Evolutionary conservation across 768 basidiomycete species (phyloP), one percentile per base, ranked within the genome.

Genomic region (Pholiota molesta): DNA sequence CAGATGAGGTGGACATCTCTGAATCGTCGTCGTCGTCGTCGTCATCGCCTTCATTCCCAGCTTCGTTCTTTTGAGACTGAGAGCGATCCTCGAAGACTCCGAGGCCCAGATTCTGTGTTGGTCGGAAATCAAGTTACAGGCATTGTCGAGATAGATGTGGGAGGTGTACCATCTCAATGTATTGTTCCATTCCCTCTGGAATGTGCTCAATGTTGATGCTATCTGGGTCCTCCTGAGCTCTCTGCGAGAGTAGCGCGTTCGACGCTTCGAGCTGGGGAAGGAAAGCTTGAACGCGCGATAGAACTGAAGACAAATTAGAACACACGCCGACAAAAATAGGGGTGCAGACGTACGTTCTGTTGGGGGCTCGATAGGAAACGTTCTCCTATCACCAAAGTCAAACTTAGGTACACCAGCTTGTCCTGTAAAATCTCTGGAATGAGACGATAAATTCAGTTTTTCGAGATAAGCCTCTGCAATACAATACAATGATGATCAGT

Each of bases 141-240:
- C 11, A 28, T 56, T 11, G 37, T 45, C 55, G 53, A 51, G 21
- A 60, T 21, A 47, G 55, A 49, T 47, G 28, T 33, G 5, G 31
- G 39, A 52, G 19, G 68, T 75, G 54, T 65, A 86, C 88, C 87
- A 90, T 90, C 71, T 90, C 83, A 65, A 91, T 87, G 69, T 88
- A 84, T 61, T 73, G 79, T 1, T 77, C 78, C 55, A 76, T 78
- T n/a, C 75, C 75, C 21, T 75, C 78, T 7, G 76, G 74, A 23
- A 91, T 66, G 60, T 87, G 79, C 71, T 92, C 91, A 42, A 92
- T 90, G 67, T 91, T 85, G n/a, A 91, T 75, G 65, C 85, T 87
- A 17, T 71, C 68, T 1, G 86, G 88, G 61, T 87, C 80, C 42
- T 73, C 71, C 40, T 79, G 72, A 10, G 75, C 76, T n/a, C 77